Evolutionary conservation across 495 filamentous ascomycete genomes (phyloP).

Genomic region (Aspergillus sparsus): DNA sequence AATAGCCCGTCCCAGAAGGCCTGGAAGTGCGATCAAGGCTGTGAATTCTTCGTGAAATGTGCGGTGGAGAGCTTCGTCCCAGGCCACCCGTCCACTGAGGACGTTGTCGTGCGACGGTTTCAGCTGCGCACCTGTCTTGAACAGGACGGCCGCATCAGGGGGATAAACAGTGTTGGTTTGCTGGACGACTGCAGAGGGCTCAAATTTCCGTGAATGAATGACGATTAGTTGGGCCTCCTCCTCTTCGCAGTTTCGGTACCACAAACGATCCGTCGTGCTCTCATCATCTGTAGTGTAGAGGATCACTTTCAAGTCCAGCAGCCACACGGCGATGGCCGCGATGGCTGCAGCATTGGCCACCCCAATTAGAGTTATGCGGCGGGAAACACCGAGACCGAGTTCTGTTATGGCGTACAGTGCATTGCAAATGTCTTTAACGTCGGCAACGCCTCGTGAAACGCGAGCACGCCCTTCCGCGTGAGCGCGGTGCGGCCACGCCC

Average conservation of each 20-base stretch:
- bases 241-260: not conserved
- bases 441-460: not conserved
- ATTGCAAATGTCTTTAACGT: not conserved
- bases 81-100: not conserved
- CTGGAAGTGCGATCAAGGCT: not conserved
- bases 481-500: not conserved
- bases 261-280: not conserved
- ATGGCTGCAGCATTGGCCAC: not conserved
- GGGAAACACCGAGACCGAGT: not conserved
- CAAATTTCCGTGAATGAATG: not conserved
- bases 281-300: not conserved
- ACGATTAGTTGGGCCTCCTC: not conserved
- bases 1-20: not conserved
- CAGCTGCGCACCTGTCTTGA: not conserved
- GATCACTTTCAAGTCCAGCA: not conserved
- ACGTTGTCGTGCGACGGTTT: not conserved
- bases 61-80: not conserved
- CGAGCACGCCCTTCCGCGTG: not conserved
- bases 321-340: not conserved
- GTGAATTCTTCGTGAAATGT: not conserved
- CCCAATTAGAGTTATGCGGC: not conserved
- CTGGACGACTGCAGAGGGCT: not conserved
- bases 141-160: not conserved
- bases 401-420: not conserved
- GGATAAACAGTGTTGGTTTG: not conserved